phyloP scores from a whole-genome alignment of 805 yeast genomes.

The Candida lessepsii region DNA sequence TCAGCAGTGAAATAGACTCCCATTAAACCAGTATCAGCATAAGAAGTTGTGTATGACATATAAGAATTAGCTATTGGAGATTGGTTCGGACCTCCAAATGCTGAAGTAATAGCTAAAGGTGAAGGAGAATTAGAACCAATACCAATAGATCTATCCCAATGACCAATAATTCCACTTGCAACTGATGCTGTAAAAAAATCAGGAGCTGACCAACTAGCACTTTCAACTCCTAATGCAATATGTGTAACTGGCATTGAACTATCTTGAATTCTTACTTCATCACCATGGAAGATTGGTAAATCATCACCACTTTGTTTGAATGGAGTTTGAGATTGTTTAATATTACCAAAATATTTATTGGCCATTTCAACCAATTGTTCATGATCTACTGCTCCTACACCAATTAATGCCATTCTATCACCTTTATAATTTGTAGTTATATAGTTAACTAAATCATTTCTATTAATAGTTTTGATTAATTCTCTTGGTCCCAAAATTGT shows the following conservation, averaged over 20 bases:
- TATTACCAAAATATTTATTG: constrained; percentile 69
- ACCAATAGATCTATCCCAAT: constrained; percentile 94
- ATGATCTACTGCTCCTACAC: constrained; percentile 93
- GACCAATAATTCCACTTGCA: constrained; percentile 94
- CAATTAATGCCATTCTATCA: constrained; percentile 97
- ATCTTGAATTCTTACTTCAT: constrained; percentile 83
- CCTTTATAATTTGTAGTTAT: constrained; percentile 88
- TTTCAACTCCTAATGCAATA: constrained; percentile 93
- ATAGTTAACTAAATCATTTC: constrained; percentile 74
- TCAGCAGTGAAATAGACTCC: constrained; percentile 92
- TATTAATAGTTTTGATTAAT: constrained; percentile 75
- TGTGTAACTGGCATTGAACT: constrained; percentile 83
- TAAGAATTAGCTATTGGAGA: constrained; percentile 85
- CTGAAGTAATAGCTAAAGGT: constrained; percentile 68
- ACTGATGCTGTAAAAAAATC: constrained; percentile 94
- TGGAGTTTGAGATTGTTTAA: constrained; percentile 58
- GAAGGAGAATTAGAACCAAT: constrained; percentile 83
- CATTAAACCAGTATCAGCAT: constrained; percentile 97
- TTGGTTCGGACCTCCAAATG: constrained; percentile 54
- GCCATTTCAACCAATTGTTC: constrained; percentile 78
- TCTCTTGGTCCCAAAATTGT: constrained; percentile 94
- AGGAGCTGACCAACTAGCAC: constrained; percentile 95
- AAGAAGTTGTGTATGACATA: constrained; percentile 95
- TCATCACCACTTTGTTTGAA: constrained; percentile 74
- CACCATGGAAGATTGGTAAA: constrained; percentile 78